A percentile compares a stretch with the other conserved stretches of the same genome.
Evolutionary conservation across 2,329 filamentous ascomycete genomes (phyloP).

Genomic region (Pyrenochaeta sp.): DNA sequence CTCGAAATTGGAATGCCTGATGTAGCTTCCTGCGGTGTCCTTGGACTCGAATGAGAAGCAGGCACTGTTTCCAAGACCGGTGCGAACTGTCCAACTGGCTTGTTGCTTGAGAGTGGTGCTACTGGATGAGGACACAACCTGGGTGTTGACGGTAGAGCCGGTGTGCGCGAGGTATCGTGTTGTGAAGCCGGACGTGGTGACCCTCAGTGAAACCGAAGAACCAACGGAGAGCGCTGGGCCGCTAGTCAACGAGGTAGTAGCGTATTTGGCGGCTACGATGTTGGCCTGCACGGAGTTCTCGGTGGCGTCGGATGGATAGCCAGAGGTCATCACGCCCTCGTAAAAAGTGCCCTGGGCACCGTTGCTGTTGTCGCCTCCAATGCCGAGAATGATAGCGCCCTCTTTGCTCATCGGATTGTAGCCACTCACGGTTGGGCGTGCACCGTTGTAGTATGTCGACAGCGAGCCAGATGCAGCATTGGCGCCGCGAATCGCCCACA

Average conservation of each 20-base stretch:
- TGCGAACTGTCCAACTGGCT: slow-evolving; percentile 66
- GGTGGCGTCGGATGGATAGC: slow-evolving; percentile 67
- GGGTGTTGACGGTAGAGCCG: slow-evolving; percentile 61
- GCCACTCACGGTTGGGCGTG: slow-evolving; percentile 60
- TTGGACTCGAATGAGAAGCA: slow-evolving; percentile 70
- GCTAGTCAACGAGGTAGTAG: slow-evolving; percentile 57
- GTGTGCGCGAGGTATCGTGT: slow-evolving; percentile 65
- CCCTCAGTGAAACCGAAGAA: slow-evolving; percentile 62
- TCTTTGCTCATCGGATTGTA: slow-evolving; percentile 72
- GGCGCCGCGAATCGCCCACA: slow-evolving; percentile 68
- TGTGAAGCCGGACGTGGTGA: slow-evolving; percentile 63
- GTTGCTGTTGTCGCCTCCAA: slow-evolving; percentile 72
- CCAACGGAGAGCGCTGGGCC: slow-evolving; percentile 60
- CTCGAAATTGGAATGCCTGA: slow-evolving; percentile 65
- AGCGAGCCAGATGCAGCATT: slow-evolving; percentile 64
- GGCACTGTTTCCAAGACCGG: slow-evolving; percentile 64
- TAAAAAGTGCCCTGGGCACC: slow-evolving; percentile 70
- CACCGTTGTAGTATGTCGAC: slow-evolving; percentile 67
- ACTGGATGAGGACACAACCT: slow-evolving; percentile 64
- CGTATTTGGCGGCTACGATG: slow-evolving; percentile 68
- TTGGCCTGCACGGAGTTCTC: slow-evolving; percentile 68
- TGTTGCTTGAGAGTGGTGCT: slow-evolving; percentile 59
- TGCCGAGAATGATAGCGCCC: slow-evolving; percentile 73
- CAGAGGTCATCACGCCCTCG: slow-evolving; percentile 70
- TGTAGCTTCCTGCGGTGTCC: slow-evolving; percentile 66